Percentiles rank a stretch among this genome's conserved stretches.
Evolutionary conservation across 108 stramenopile species (phyloP).

Genomic region (Nitzschia sp.): DNA sequence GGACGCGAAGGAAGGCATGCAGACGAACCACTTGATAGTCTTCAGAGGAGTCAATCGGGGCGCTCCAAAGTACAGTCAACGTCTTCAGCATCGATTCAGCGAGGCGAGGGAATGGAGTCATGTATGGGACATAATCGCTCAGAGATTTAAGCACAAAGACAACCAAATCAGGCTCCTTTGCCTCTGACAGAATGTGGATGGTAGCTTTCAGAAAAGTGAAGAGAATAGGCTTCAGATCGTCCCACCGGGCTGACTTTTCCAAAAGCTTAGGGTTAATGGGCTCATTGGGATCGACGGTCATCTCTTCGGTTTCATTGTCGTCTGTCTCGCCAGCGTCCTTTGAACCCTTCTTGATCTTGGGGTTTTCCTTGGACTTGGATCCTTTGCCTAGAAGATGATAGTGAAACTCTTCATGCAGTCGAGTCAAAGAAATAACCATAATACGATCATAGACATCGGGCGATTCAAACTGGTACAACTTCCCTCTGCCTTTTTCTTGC

Average conservation of each 20-base stretch:
- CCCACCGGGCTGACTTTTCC: conserved; percentile 59
- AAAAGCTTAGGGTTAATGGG: conserved; percentile 78
- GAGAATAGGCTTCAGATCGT: conserved; percentile 52
- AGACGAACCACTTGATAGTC: conserved; percentile 86
- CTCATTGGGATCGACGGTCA: conserved; percentile 59
- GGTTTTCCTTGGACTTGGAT: conserved; percentile 7
- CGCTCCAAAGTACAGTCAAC: conserved; percentile 79
- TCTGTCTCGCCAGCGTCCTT: conserved; percentile 36
- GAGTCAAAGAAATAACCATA: conserved; percentile 68
- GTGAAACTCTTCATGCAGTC: conserved; percentile 74
- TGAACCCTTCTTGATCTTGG: conserved; percentile 16
- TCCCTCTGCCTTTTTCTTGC: conserved; percentile 28
- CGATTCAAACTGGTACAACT: conserved; percentile 67
- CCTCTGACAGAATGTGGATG: conserved; percentile 72
- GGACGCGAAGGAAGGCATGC: conserved; percentile 90
- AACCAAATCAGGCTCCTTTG: conserved; percentile 81
- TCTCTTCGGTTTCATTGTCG: conserved; percentile 39
- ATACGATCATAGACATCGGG: conserved; percentile 77
- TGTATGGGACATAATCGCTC: conserved; percentile 76
- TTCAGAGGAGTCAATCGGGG: conserved; percentile 74
- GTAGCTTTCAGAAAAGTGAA: conserved; percentile 76
- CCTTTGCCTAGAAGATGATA: conserved; percentile 65
- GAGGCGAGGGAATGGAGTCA: conserved; percentile 82
- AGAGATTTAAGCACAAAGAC: conserved; percentile 73
- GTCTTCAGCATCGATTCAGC: conserved; percentile 73